phyloP scores from a whole-genome alignment of 495 filamentous ascomycete species.

The Penicillium roqueforti region DNA sequence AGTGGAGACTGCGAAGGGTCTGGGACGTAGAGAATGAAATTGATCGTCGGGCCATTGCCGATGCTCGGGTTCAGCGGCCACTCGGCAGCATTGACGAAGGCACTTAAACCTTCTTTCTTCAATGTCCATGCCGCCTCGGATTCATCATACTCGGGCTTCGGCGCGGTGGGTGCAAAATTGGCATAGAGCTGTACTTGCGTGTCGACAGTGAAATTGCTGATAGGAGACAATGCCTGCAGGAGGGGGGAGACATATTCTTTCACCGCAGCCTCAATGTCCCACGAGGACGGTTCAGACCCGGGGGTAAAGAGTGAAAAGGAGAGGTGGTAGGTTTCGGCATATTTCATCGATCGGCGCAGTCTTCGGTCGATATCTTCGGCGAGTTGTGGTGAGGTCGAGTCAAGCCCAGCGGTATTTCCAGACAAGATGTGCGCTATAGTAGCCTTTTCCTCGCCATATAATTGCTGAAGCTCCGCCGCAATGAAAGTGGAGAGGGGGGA shows the following conservation, averaged over 20 bases:
- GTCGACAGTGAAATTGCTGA: constrained; percentile 95
- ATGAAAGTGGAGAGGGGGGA: constrained; percentile 77
- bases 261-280: constrained; percentile 86
- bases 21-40: constrained; percentile 88
- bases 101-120: constrained; percentile 81
- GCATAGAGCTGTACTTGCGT: constrained; percentile 96
- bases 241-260: constrained; percentile 78
- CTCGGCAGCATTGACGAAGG: constrained; percentile 95
- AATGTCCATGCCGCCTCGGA: constrained; percentile 57
- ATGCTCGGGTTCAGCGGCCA: constrained; percentile 96
- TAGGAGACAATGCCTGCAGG: constrained; percentile 67
- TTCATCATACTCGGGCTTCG: constrained; percentile 51
- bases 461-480: constrained; percentile 67
- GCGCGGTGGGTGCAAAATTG: constrained; percentile 67
- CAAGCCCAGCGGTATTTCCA: constrained; percentile 30
- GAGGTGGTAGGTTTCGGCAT: constrained; percentile 89
- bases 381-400: constrained; percentile 42
- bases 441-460: constrained; percentile 87
- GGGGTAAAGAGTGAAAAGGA: constrained; percentile 94
- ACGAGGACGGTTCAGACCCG: constrained; percentile 69
- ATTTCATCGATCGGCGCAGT: constrained; percentile 79
- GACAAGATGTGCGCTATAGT: constrained; percentile 80
- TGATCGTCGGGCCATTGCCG: constrained; percentile 85
- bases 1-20: constrained; percentile 56
- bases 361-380: constrained; percentile 52